phyloP scores from a whole-genome alignment of 768 basidiomycete genomes.

The Kwoniella botswanensis region DNA sequence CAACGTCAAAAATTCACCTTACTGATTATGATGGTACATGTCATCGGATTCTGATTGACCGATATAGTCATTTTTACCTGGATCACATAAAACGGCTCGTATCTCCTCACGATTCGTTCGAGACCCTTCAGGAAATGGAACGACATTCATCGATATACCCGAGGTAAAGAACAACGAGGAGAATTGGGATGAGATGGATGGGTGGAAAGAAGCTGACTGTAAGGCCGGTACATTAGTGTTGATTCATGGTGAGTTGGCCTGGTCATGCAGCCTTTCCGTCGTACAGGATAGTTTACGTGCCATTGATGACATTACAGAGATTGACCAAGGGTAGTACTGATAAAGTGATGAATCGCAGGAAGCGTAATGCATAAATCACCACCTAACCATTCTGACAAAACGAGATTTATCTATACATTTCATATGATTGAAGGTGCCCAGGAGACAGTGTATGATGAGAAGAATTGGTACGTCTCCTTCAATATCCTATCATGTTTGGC shows the following conservation, averaged over 20 bases:
- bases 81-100: slow-evolving; percentile 77
- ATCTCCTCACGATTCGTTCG: slow-evolving; percentile 87
- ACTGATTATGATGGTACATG: not conserved
- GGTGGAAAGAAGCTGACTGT: slow-evolving; percentile 50
- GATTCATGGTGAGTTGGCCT: slow-evolving; percentile 74
- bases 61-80: slow-evolving; percentile 64
- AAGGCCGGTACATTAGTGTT: slow-evolving; percentile 80
- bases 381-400: slow-evolving; percentile 76
- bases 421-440: slow-evolving; percentile 69
- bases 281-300: too few species aligned
- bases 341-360: slow-evolving; percentile 31
- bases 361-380: slow-evolving; percentile 89
- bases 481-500: not conserved
- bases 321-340: not conserved
- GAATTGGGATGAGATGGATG: slow-evolving; percentile 54
- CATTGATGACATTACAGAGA: not conserved
- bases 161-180: slow-evolving; percentile 46
- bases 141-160: slow-evolving; percentile 75
- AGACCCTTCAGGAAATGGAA: slow-evolving; percentile 67
- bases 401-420: slow-evolving; percentile 89
- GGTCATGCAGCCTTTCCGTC: too few species aligned
- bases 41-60: not conserved
- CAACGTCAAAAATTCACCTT: not conserved
- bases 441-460: slow-evolving; percentile 70
- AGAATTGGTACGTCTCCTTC: slow-evolving; percentile 69